These are phyloP conservation scores for Scedosporium boydii DNA, from an alignment of 2,329 filamentous ascomycete genomes.

Conservation along the genomic window DNA sequence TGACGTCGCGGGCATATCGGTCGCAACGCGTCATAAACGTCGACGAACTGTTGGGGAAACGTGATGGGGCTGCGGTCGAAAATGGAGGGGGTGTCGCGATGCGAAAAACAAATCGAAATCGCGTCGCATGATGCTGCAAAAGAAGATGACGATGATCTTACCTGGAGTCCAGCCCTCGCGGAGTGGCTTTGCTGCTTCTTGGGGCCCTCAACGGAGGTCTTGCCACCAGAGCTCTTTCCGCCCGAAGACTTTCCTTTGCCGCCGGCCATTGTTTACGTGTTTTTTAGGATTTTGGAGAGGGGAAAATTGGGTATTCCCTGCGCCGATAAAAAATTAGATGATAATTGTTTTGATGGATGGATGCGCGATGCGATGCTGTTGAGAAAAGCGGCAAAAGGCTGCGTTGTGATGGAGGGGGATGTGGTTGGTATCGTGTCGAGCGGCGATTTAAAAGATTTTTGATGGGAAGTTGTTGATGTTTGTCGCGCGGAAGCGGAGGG, in stretches of 20 bases:
- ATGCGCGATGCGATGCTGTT: slow-evolving; percentile 1
- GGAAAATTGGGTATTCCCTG: not conserved
- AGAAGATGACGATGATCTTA: slow-evolving; percentile 37
- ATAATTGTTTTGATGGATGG: not conserved
- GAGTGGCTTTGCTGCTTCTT: slow-evolving; percentile 95
- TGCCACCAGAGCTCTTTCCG: slow-evolving; percentile 79
- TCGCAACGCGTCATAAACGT: slow-evolving; percentile 11
- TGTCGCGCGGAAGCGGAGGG: not conserved
- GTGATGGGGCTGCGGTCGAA: slow-evolving; percentile 1
- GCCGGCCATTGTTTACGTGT: slow-evolving; percentile 51
- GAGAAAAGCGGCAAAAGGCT: not conserved
- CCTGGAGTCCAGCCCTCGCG: slow-evolving; percentile 89
- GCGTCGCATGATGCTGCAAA: slow-evolving; percentile 12
- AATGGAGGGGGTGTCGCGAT: not conserved
- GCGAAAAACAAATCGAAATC: slow-evolving; percentile 7
- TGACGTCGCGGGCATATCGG: not conserved
- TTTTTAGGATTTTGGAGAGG: not conserved
- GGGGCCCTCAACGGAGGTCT: slow-evolving; percentile 54
- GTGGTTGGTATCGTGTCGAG: not conserved
- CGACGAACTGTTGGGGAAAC: slow-evolving; percentile 1
- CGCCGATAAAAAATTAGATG: not conserved
- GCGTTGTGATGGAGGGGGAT: not conserved
- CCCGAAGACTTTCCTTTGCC: slow-evolving; percentile 91
- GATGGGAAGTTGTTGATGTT: slow-evolving; percentile 2
- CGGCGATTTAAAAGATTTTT: not conserved